Evolutionary conservation across 2,329 filamentous ascomycete species (phyloP).

Genomic region (Colletotrichum magnum): DNA sequence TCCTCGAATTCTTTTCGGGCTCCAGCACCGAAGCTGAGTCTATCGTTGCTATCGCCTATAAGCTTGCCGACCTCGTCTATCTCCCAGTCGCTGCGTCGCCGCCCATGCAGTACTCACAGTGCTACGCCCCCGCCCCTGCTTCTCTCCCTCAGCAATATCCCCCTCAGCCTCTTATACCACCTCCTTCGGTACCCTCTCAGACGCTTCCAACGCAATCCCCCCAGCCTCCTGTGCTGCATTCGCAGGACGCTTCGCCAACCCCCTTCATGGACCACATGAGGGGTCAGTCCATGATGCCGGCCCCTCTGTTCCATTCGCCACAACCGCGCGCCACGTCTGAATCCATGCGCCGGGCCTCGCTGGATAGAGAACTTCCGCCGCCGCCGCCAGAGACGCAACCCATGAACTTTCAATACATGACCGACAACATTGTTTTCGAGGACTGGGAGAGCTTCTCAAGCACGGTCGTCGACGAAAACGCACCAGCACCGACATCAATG

Average conservation of each 20-base stretch:
- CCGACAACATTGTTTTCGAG: conserved; percentile 54
- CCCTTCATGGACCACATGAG: conserved; percentile 40
- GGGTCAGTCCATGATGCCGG: conserved; percentile 40
- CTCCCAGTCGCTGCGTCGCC: conserved; percentile 40
- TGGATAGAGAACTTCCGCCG: conserved; percentile 41
- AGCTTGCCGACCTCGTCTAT: conserved; percentile 65
- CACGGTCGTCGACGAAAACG: conserved; percentile 51
- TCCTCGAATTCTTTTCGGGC: conserved; percentile 75
- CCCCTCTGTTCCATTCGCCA: conserved; percentile 35
- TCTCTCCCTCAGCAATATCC: conserved; percentile 38
- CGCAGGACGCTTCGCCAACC: conserved; percentile 33
- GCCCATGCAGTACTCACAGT: conserved; percentile 42
- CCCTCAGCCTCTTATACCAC: conserved; percentile 40
- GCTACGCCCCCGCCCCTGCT: conserved; percentile 37
- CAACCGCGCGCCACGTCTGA: conserved; percentile 36
- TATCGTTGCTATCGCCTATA: conserved; percentile 71
- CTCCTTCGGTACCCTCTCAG: conserved; percentile 41
- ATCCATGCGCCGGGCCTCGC: conserved; percentile 36
- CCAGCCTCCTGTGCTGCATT: conserved; percentile 38
- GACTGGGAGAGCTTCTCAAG: conserved; percentile 58
- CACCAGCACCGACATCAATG: conserved; percentile 40
- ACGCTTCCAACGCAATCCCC: conserved; percentile 40
- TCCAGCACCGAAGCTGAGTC: conserved; percentile 69
- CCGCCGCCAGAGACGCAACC: conserved; percentile 42
- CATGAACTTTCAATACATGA: conserved; percentile 61